These are phyloP conservation scores for Westerdykella ornata DNA, from an alignment of 2,329 filamentous ascomycete genomes.

Conservation along the genomic window DNA sequence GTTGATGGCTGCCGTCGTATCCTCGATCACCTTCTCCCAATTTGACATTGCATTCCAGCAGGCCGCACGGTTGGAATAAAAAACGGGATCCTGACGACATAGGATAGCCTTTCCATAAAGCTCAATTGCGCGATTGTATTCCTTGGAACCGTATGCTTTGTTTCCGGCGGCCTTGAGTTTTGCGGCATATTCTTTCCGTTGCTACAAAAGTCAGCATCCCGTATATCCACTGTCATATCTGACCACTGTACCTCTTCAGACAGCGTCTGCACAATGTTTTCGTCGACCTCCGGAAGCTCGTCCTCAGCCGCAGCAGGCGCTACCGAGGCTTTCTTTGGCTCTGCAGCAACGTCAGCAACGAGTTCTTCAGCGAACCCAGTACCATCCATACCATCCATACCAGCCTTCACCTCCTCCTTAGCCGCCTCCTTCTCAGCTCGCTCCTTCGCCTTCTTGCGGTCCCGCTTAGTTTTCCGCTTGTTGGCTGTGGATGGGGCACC, in stretches of 20 bases:
- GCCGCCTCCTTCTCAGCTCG: constrained; percentile 48
- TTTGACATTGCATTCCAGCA: constrained; percentile 91
- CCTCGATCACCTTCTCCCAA: constrained; percentile 95
- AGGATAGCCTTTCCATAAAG: constrained; percentile 94
- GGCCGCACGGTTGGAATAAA: constrained; percentile 96
- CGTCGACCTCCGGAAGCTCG: constrained; percentile 46
- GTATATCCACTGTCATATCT: not conserved
- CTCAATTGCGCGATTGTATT: constrained; percentile 88
- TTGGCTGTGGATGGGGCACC: constrained; percentile 18
- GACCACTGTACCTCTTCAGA: constrained; percentile 38
- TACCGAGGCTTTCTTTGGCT: constrained; percentile 33
- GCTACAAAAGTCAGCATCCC: constrained; percentile 46
- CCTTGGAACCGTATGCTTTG: constrained; percentile 90
- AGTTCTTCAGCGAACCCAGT: not conserved
- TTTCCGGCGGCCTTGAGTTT: constrained; percentile 95
- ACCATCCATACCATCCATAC: constrained; percentile 13
- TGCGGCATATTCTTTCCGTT: constrained; percentile 78
- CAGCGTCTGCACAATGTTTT: constrained; percentile 39
- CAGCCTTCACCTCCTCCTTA: constrained; percentile 30
- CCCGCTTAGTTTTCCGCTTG: constrained; percentile 81
- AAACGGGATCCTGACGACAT: constrained; percentile 95
- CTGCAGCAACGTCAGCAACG: constrained; percentile 15
- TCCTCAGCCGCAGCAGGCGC: constrained; percentile 36
- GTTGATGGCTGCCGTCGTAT: constrained; percentile 88
- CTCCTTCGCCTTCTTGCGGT: constrained; percentile 81